phyloP scores from a whole-genome alignment of 306 rosid genomes.

The Pueraria montana region DNA sequence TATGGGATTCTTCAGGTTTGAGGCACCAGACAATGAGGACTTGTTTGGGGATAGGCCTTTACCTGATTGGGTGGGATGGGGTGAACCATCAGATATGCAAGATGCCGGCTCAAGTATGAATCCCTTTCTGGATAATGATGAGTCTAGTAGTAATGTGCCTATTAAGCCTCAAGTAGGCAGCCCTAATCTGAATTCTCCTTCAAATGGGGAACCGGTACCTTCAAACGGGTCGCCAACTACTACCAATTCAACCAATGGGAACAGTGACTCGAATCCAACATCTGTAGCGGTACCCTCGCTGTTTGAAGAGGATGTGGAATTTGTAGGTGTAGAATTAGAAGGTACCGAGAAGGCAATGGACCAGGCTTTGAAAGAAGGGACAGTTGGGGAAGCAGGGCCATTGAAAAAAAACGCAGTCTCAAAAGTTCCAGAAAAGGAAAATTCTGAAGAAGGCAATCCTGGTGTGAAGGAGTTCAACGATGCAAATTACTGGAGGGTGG shows the following conservation, averaged over 20 bases:
- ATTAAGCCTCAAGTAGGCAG: slow-evolving; percentile 55
- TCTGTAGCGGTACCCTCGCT: slow-evolving; percentile 69
- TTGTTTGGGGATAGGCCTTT: slow-evolving; percentile 80
- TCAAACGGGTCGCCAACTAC: slow-evolving; percentile 73
- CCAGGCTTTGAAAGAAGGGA: slow-evolving; percentile 92
- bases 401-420: slow-evolving; percentile 70
- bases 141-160: slow-evolving; percentile 49
- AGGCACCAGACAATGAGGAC: slow-evolving; percentile 75
- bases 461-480: slow-evolving; percentile 92
- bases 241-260: slow-evolving; percentile 33
- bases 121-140: slow-evolving; percentile 79
- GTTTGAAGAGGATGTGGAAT: slow-evolving; percentile 95
- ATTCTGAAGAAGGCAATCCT: slow-evolving; percentile 72
- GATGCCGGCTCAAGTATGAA: slow-evolving; percentile 77
- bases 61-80: slow-evolving; percentile 98
- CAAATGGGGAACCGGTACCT: slow-evolving; percentile 64
- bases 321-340: slow-evolving; percentile 91
- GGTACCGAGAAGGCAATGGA: slow-evolving; percentile 96
- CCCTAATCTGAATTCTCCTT: slow-evolving; percentile 50
- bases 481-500: slow-evolving; percentile 97
- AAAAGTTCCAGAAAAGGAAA: slow-evolving; percentile 74
- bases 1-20: slow-evolving; percentile 85
- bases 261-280: neutral
- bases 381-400: slow-evolving; percentile 96
- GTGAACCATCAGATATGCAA: slow-evolving; percentile 77